A percentile compares a stretch with the other conserved stretches of the same genome.
phyloP scores from a whole-genome alignment of 192 early-diverging fungal genomes.

The Gorgonomyces haynaldii region DNA sequence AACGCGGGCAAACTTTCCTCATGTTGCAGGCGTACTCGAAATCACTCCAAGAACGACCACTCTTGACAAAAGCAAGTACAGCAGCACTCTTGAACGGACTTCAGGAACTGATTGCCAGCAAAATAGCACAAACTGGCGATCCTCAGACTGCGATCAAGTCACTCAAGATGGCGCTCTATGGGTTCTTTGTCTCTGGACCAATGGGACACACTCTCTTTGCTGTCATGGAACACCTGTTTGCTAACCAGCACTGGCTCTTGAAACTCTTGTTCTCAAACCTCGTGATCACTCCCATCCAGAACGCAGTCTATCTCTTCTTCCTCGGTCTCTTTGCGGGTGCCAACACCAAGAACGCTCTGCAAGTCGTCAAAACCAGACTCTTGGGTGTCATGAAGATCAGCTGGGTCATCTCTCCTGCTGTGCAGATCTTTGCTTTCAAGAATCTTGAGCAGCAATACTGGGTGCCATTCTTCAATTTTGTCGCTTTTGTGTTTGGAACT shows the following conservation, averaged over 20 bases:
- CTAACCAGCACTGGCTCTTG: no score
- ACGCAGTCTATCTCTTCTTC: constrained; percentile 74
- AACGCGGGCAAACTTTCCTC: no score
- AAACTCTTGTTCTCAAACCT: constrained; percentile 66
- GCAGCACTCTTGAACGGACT: constrained; percentile 60
- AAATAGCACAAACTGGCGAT: constrained; percentile 42
- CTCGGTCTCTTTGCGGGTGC: constrained; percentile 75
- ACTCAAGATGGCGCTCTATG: constrained; percentile 73
- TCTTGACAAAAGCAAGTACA: constrained; percentile 72
- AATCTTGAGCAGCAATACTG: constrained; percentile 66
- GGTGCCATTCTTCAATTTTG: constrained; percentile 84
- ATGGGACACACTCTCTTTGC: constrained; percentile 73
- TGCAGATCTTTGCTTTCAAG: constrained; percentile 68
- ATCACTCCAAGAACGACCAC: constrained; percentile 30
- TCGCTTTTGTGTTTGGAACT: constrained; percentile 51
- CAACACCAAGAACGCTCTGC: constrained; percentile 36
- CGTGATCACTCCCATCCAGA: constrained; percentile 75
- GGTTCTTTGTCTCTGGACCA: constrained; percentile 70
- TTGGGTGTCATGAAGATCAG: constrained; percentile 51
- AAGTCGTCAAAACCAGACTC: constrained; percentile 46
- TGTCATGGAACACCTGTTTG: constrained; percentile 51
- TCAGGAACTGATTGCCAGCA: constrained; percentile 67
- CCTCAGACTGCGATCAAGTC: constrained; percentile 15
- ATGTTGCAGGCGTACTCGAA: constrained; percentile 3
- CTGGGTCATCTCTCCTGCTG: constrained; percentile 58